A percentile compares a stretch with the other conserved stretches of the same genome.
phyloP scores from a whole-genome alignment of 495 filamentous ascomycete species.

The Daldinia concentrica region DNA sequence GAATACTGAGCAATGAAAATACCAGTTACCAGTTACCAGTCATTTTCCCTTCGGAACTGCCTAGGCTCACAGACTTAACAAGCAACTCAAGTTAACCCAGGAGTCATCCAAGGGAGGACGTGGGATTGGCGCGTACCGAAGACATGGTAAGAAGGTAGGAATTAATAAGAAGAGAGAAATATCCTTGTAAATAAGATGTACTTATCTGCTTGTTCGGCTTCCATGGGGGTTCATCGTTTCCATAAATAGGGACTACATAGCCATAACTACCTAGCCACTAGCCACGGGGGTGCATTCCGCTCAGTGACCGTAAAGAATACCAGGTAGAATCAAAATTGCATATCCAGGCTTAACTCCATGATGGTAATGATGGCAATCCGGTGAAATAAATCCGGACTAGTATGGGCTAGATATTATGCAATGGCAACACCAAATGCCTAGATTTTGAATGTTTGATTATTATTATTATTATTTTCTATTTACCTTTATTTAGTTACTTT shows the following conservation, averaged over 20 bases:
- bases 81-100: slow-evolving; percentile 2
- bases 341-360: slow-evolving; percentile 2
- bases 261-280: neutral
- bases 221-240: neutral
- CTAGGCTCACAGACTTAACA: slow-evolving; percentile 1
- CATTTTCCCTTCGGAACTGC: slow-evolving; percentile 17
- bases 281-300: slow-evolving; percentile 2
- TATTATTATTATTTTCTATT: neutral
- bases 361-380: neutral
- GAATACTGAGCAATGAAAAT: slow-evolving; percentile 21
- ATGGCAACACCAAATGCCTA: neutral
- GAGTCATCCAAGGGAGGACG: slow-evolving; percentile 9
- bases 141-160: slow-evolving; percentile 42
- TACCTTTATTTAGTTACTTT: neutral
- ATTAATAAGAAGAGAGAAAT: slow-evolving; percentile 31
- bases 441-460: neutral
- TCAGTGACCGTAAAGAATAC: slow-evolving; percentile 4
- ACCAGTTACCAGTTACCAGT: slow-evolving; percentile 4
- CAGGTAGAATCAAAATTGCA: slow-evolving; percentile 10
- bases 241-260: slow-evolving; percentile 14
- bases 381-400: neutral
- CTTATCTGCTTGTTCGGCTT: neutral
- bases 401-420: slow-evolving; percentile 8
- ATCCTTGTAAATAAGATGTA: slow-evolving; percentile 20
- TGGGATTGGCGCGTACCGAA: slow-evolving; percentile 37